These are phyloP conservation scores for Phellinidium pouzarii DNA, from an alignment of 1,284 basidiomycete genomes.

Conservation along the genomic window DNA sequence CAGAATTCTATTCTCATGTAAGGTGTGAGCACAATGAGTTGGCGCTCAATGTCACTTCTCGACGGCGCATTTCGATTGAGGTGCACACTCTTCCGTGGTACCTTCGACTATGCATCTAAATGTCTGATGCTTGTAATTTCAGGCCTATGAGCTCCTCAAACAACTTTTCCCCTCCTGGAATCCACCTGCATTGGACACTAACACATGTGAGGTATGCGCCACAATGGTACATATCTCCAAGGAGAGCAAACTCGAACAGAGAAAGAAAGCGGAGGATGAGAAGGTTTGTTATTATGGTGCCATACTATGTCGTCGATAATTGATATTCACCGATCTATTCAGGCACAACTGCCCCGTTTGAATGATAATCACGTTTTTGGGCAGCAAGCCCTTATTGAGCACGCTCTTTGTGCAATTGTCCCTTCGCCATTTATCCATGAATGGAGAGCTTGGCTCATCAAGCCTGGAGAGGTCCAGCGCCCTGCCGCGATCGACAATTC, in stretches of 20 bases:
- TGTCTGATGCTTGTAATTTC: conserved; percentile 13
- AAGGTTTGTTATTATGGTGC: conserved; percentile 42
- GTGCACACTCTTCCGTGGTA: conserved; percentile 30
- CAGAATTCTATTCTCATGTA: conserved; percentile 51
- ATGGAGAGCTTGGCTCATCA: conserved; percentile 64
- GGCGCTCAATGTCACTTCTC: conserved; percentile 44
- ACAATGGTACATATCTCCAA: conserved; percentile 46
- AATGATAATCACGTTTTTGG: conserved; percentile 13
- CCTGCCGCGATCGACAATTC: conserved; percentile 59
- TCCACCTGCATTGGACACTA: conserved; percentile 42
- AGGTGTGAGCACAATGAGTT: conserved; percentile 62
- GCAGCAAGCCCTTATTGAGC: not conserved
- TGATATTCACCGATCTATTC: conserved; percentile 9
- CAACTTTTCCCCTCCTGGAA: conserved; percentile 59
- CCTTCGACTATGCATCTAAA: conserved; percentile 7
- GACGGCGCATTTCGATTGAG: conserved; percentile 53
- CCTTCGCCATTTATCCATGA: conserved; percentile 52
- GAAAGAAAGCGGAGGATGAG: conserved; percentile 62
- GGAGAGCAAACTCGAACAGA: conserved; percentile 49
- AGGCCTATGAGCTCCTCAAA: conserved; percentile 55
- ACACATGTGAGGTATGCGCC: conserved; percentile 56
- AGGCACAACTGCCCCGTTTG: conserved; percentile 11
- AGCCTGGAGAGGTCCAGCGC: conserved; percentile 47
- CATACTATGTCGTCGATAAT: conserved; percentile 15
- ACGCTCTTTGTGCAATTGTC: conserved; percentile 45